Evolutionary conservation across 2,329 filamentous ascomycete species (phyloP).

Genomic region (Rhinocladiella similis): DNA sequence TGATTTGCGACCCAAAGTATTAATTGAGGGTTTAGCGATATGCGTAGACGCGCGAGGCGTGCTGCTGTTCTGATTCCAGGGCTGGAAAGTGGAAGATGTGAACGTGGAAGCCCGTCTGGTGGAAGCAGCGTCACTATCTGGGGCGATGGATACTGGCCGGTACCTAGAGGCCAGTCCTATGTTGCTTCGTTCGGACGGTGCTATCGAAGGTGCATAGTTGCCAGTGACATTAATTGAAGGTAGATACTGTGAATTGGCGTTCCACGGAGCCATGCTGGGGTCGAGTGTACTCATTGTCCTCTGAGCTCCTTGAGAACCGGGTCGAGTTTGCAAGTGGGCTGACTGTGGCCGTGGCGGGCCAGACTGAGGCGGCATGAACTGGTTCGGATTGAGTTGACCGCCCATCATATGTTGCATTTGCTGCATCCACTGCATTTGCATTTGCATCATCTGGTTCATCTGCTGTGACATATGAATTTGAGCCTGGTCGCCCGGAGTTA

Average conservation of each 20-base stretch:
- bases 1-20: constrained; percentile 31
- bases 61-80: constrained; percentile 38
- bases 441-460: constrained; percentile 85
- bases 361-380: constrained; percentile 16
- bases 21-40: constrained; percentile 27
- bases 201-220: constrained; percentile 83
- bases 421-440: constrained; percentile 94
- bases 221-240: constrained; percentile 29
- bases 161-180: constrained; percentile 87
- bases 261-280: constrained; percentile 51
- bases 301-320: constrained; percentile 41
- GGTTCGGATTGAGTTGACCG: constrained; percentile 29
- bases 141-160: constrained; percentile 75
- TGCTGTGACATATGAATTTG: constrained; percentile 80
- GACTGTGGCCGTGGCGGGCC: constrained; percentile 22
- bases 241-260: constrained; percentile 37
- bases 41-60: constrained; percentile 25
- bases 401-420: constrained; percentile 65
- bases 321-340: constrained; percentile 19
- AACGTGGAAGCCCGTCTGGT: constrained; percentile 35
- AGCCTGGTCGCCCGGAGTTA: constrained; percentile 67
- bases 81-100: constrained; percentile 36
- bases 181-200: constrained; percentile 93
- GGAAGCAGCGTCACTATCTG: constrained; percentile 19
- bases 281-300: constrained; percentile 85